Base-by-base conservation (phyloP, 169 alveolate species). In the Eimeria tenella region DNA sequence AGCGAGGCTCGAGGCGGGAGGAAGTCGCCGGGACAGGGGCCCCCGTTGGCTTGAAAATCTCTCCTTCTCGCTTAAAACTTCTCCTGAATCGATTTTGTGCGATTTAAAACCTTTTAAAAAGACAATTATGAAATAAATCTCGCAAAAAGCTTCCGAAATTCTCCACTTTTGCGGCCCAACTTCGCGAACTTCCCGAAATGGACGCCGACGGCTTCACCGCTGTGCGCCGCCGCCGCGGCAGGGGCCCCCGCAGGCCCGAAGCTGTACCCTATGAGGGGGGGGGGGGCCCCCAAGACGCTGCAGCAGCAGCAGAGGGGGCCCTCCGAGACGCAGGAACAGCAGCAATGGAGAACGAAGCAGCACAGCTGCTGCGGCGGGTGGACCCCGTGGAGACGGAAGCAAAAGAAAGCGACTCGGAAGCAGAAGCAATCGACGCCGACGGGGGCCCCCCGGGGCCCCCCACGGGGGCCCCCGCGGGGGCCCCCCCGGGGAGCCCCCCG, bases 161-260 rank as follows among this genome's bases (percentile, higher is more conserved):
- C 42, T 31, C 42, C 42, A 31, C 42, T 31, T 31, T 31, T 31
- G 42, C n/a, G n/a, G n/a, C 42, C 42, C 42, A 31, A 31, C 42
- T 31, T 31, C n/a, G n/a, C n/a, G n/a, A n/a, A n/a, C n/a, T n/a
- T n/a, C n/a, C n/a, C n/a, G 42, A 31, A 31, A 68, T 68, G 77
- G 77, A 68, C 31, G 4, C 77, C 13, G 77, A 68, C 4, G 77
- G 77, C 9, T 68, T 68, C n/a, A 68, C 11, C 11, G 77, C 77
- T 1, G 77, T 68, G 77, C 77, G 77, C 77, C 77, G 77, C n/a
- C n/a, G 77, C 49, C 42, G 42, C 4, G 42, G 42, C 42, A 68
- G 31, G 77, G 77, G 77, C n/a, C 77, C 77, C 77, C 77, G 77
- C 77, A 68, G n/a, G 31, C 11, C 77, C 13, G 77, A 68, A 23